Evolutionary conservation across 1,284 basidiomycete species (phyloP), one percentile per base, ranked within the genome.

Genomic region (Phellinidium pouzarii): DNA sequence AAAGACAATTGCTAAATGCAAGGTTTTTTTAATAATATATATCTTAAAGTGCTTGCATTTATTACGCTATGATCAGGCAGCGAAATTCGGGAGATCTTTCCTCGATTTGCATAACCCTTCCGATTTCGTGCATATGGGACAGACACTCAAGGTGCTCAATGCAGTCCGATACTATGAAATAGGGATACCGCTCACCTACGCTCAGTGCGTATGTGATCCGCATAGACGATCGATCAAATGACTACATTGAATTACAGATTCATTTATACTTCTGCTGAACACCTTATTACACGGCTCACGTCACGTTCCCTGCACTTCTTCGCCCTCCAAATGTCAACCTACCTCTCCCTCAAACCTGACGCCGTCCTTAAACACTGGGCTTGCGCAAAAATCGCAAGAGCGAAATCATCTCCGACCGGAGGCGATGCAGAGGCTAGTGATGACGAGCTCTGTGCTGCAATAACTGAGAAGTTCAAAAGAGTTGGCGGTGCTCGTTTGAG

Each of bases 321-420:
- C 27, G 92, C 94, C 1, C 80, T 98, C 4, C 84, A 92, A n/a
- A 86, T 99, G 57, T 94, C 94, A 1, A 78, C 82, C 7, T 91
- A 84, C 68, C 78, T 99, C 12, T 78, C 79, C 4, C 74, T 97
- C 20, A 87, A 90, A 25, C 87, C 92, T 0, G 90, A 94, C 58
- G 76, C 82, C 0, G 93, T 99, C 0, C 74, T 99, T 42, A 91
- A 88, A 61, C 95, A 98, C 65, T 99, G 96, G 96, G 94, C 96
- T 0, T 85, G 84, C 55, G 88, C 91, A 4, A 95, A 96, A 68
- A 94, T 99, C 53, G 68, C 83, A 23, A 79, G 80, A 5, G 82
- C 89, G 6, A 79, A 82, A 59, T 71, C 83, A 0, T 71, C 77
- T 0, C 65, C 76, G 1, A 73, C 76, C 0, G 77, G 75, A 8